These are phyloP conservation scores for Canariomyces notabilis DNA, from an alignment of 2,329 filamentous ascomycete genomes.

Conservation along the genomic window DNA sequence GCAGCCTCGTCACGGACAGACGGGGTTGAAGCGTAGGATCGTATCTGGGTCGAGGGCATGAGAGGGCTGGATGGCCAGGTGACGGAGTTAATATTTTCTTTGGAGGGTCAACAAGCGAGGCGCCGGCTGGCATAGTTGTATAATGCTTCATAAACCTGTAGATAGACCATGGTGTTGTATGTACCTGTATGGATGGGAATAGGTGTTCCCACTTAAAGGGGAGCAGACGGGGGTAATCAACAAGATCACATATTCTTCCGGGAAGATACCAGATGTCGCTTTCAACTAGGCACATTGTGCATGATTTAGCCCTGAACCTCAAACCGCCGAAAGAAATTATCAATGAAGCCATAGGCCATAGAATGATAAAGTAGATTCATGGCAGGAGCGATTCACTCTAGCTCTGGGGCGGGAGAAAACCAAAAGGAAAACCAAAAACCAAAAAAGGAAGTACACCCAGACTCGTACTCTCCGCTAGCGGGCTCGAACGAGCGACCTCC, in stretches of 20 bases:
- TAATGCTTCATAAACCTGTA: constrained; percentile 2
- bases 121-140: neutral
- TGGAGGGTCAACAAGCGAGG: neutral
- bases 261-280: no score
- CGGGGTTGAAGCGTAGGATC: neutral
- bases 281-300: no score
- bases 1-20: neutral
- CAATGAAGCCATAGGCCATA: no score
- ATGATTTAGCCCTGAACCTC: no score
- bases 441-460: no score
- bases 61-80: neutral
- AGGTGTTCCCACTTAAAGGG: neutral
- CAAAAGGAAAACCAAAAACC: no score
- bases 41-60: neutral
- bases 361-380: no score
- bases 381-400: no score
- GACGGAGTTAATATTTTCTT: neutral
- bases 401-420: no score
- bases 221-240: neutral
- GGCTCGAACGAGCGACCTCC: no score
- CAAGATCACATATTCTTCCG: neutral
- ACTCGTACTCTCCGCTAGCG: no score
- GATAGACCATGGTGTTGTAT: constrained; percentile 5
- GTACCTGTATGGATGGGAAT: neutral
- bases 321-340: no score